Evolutionary conservation across 352 stramenopile species (phyloP), one percentile per base, ranked within the genome.

Genomic region (Hyaloperonospora brassicae): DNA sequence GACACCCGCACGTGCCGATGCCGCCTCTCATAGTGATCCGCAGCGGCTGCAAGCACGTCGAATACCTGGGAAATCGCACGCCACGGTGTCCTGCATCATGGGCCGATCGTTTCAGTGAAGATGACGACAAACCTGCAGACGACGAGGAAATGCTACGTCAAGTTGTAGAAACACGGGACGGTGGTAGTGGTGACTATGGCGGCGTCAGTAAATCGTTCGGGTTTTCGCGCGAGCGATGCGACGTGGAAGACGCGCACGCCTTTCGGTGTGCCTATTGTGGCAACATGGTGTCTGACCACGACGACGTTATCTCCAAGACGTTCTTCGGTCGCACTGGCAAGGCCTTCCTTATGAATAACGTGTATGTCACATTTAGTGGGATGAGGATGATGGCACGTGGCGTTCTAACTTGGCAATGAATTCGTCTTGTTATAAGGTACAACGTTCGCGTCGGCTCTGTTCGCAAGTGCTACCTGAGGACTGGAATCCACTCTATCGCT

Each of bases 281-380:
- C 9, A 83, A 70, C 34, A 57, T 85, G 14, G 76, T 91, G 36
- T 78, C 66, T 4, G 75, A 84, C 31, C 76, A 68, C 21, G 78
- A 84, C 53, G 81, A 91, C 36, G 56, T 91, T 40, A 70, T 89
- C 41, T 77, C 81, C 34, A 91, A 87, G 60, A 82, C 76, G 44
- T 89, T 91, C 62, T 89, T 86, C 43, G 78, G 78, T 1, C 74
- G 73, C 52, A 86, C 70, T 38, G 81, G 81, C 50, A 91, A 87
- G 47, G 76, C 78, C 13, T 91, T 81, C 48, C 59, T 89, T 23
- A 76, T 88, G 66, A 84, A 87, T 61, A 84, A 68, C 65, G 87
- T 91, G 80, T 88, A 64, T 47, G 71, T n/a, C 13, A 42, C 50
- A 23, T 17, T 4, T 8, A 8, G 4, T 34, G 17, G 12, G 14